A percentile compares a stretch with the other conserved stretches of the same genome.
phyloP scores from a whole-genome alignment of 2,329 filamentous ascomycete genomes.

The Xylariomycetidae sp. region DNA sequence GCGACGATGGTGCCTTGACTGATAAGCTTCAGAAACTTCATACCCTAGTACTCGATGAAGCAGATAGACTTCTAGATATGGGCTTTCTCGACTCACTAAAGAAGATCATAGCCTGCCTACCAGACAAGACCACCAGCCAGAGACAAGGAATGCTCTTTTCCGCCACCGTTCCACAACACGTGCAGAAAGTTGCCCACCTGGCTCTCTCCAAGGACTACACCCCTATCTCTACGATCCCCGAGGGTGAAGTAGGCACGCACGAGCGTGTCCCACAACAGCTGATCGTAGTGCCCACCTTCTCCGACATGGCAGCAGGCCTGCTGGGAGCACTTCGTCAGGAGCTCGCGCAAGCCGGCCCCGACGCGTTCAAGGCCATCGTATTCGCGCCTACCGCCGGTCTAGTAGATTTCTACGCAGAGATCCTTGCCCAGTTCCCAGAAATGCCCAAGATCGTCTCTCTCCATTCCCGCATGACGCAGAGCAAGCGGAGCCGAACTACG shows the following conservation, averaged over 20 bases:
- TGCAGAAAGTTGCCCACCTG: constrained; percentile 66
- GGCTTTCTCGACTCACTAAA: constrained; percentile 78
- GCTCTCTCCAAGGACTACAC: constrained; percentile 70
- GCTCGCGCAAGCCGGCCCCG: constrained; percentile 25
- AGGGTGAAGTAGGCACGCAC: constrained; percentile 73
- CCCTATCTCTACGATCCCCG: constrained; percentile 74
- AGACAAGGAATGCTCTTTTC: constrained; percentile 78
- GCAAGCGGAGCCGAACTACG: constrained; percentile 51
- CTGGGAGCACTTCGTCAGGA: constrained; percentile 52
- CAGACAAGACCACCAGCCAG: constrained; percentile 53
- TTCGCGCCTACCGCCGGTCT: constrained; percentile 64
- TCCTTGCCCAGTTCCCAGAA: constrained; percentile 36
- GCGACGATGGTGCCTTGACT: constrained; percentile 63
- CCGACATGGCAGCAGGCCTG: constrained; percentile 59
- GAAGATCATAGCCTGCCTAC: constrained; percentile 70
- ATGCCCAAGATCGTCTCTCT: constrained; percentile 41
- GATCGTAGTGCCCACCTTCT: constrained; percentile 63
- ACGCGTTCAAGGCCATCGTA: constrained; percentile 76
- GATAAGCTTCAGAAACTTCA: constrained; percentile 65
- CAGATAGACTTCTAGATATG: constrained; percentile 75
- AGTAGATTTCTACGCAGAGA: constrained; percentile 45
- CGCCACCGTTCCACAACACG: constrained; percentile 75
- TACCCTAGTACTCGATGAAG: constrained; percentile 79
- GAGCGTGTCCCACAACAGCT: constrained; percentile 69
- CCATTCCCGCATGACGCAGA: constrained; percentile 48